Evolutionary conservation across 163 green algal genomes (phyloP).

Genomic region (Prototheca stagnorum): DNA sequence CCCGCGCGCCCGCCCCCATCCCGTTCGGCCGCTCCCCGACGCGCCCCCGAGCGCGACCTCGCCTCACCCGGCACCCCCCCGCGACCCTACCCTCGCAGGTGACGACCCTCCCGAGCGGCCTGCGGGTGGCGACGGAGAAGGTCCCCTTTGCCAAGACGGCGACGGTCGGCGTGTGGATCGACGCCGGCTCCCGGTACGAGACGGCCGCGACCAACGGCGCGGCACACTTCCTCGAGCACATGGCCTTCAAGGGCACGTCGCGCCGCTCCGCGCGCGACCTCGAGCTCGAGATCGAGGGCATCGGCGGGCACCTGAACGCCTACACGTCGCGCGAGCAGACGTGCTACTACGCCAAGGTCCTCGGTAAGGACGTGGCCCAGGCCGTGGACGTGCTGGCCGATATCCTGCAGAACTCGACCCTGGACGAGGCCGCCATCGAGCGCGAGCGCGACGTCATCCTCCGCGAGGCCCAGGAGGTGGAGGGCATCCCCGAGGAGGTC

Average conservation of each 20-base stretch:
- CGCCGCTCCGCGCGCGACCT: slow-evolving; percentile 52
- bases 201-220: slow-evolving; percentile 82
- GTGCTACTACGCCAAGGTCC: slow-evolving; percentile 23
- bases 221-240: slow-evolving; percentile 98
- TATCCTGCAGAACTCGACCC: slow-evolving; percentile 88
- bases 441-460: slow-evolving; percentile 91
- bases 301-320: slow-evolving; percentile 93
- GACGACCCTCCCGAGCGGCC: slow-evolving; percentile 77
- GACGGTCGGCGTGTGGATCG: slow-evolving; percentile 97
- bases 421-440: slow-evolving; percentile 75
- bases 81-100: slow-evolving; percentile 41
- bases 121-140: slow-evolving; percentile 82
- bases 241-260: slow-evolving; percentile 96
- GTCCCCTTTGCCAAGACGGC: slow-evolving; percentile 75
- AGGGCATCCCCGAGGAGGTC: slow-evolving; percentile 79
- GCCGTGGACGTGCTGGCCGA: slow-evolving; percentile 87
- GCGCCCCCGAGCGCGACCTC: too few relatives aligned
- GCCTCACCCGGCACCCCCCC: too few relatives aligned
- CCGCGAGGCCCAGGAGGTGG: slow-evolving; percentile 83
- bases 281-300: slow-evolving; percentile 93
- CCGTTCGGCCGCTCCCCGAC: too few relatives aligned
- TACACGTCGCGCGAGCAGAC: slow-evolving; percentile 96
- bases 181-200: slow-evolving; percentile 89
- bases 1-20: too few relatives aligned
- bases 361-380: slow-evolving; percentile 68